Evolutionary conservation across 1,284 basidiomycete genomes (phyloP), one percentile per base, ranked within the genome.

Genomic region (Trichosporon ovoides): DNA sequence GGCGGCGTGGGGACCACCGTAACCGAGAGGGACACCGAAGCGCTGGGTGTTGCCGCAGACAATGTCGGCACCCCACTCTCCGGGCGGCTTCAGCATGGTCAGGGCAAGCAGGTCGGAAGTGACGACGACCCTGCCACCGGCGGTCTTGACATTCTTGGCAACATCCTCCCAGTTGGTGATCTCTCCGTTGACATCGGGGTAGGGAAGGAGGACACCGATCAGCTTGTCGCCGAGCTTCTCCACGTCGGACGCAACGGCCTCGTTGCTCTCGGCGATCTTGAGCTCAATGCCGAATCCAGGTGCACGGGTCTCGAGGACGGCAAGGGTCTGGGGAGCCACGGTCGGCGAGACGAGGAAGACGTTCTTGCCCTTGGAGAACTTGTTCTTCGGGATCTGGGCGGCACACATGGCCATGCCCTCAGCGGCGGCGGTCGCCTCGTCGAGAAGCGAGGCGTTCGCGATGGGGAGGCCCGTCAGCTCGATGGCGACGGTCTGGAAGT

Each of bases 41-140:
- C 95, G 86, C 46, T 89, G 94, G 36, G 92, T 90, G 76, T 95
- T 98, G 40, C 95, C 95, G 55, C 95, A 81, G 3, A 93, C 94
- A 65, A 98, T 87, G 76, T 98, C 95, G 35, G 93, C 94, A 52
- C 95, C 95, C 91, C 95, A 98, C 81, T 98, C 95, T 58, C 95
- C 95, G 12, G 95, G 95, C 22, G 95, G 91, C 72, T 90, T 92
- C 68, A 98, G 83, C 83, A 93, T 84, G 9, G 94, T 93, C 70
- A 98, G 81, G 2, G 95, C 91, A 31, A 98, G 82, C 52, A 98
- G 83, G 77, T 98, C 95, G 13, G 91, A 91, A 12, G 92, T 92
- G 65, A 87, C 90, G 20, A 89, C 83, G 53, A 95, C 84, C 62
- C 97, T 83, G 43, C 83, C 92, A 37, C 88, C 88, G 18, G 81